Evolutionary conservation across 2,329 filamentous ascomycete genomes (phyloP).

Genomic region (Sordariomycetes sp.): DNA sequence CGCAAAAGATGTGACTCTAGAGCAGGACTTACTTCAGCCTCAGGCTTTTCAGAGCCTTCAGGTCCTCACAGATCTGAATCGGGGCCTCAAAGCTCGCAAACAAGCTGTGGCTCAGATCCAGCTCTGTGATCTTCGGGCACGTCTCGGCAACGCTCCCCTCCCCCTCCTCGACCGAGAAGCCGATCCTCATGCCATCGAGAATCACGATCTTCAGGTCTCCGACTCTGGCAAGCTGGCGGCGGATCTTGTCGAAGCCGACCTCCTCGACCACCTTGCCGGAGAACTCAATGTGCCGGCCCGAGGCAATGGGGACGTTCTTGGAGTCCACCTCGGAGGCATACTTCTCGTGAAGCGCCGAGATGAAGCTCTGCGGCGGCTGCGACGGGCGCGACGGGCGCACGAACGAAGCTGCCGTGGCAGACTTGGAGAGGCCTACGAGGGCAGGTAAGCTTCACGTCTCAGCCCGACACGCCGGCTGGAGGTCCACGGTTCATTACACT

Average conservation of each 20-base stretch:
- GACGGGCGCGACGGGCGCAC: constrained; percentile 64
- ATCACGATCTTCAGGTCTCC: constrained; percentile 71
- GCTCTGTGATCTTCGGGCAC: constrained; percentile 61
- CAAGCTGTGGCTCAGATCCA: constrained; percentile 80
- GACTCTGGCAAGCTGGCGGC: constrained; percentile 65
- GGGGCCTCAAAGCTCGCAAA: constrained; percentile 60
- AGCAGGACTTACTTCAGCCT: constrained; percentile 63
- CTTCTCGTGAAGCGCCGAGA: constrained; percentile 72
- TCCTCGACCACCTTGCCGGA: constrained; percentile 84
- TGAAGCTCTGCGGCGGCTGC: constrained; percentile 61
- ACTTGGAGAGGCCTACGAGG: constrained; percentile 43
- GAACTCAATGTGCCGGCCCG: constrained; percentile 44
- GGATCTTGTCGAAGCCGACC: constrained; percentile 90
- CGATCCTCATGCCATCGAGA: constrained; percentile 64
- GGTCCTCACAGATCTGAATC: constrained; percentile 56
- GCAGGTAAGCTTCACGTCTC: not conserved
- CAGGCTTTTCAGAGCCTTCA: constrained; percentile 56
- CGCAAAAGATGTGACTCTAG: not conserved
- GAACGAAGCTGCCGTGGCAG: constrained; percentile 72
- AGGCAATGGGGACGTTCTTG: constrained; percentile 9
- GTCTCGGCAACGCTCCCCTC: constrained; percentile 29
- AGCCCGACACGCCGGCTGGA: not conserved
- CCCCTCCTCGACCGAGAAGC: constrained; percentile 14
- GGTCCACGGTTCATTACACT: constrained; percentile 44
- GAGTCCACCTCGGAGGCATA: constrained; percentile 54